Evolutionary conservation across 2,329 filamentous ascomycete genomes (phyloP), one percentile per base, ranked within the genome.

Genomic region (Paracoccidioides lutzii): DNA sequence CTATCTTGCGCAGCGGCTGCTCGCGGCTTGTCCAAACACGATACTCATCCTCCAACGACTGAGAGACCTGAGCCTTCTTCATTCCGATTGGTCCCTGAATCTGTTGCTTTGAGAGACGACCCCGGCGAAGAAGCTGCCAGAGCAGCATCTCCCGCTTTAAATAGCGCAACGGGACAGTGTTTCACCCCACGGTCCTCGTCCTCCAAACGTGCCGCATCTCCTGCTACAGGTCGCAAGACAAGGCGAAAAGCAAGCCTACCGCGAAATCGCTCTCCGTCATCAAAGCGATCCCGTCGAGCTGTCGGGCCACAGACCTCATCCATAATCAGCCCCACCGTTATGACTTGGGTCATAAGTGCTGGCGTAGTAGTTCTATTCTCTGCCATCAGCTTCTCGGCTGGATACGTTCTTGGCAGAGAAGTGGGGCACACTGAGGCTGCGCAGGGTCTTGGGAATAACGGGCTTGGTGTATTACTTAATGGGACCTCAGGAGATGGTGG

Each of bases 1-100:
- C 81, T 98, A 10, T 96, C 91, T n/a, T 95, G 89, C 65, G 91
- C 90, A 0, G 90, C 90, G 3, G 93, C 91, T 0, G 93, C 91
- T 1, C 81, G 93, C 45, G 86, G 87, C 3, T 76, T 93, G 14
- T 82, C 85, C 0, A 95, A 93, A 66, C 64, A 64, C 57, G 73
- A 70, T 49, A 66, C 59, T 42, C 66, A 67, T 49, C 69, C 52
- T 38, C 10, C 55, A 55, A 42, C 58, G 48, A 38, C 64, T 59
- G 40, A 65, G 51, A 63, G 65, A 15, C 56, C 69, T 1, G 58
- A 62, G 58, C 77, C 80, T 10, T 71, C 73, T 7, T 73, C 78
- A 1, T 76, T 84, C 50, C 75, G 81, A 32, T 69, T 85, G 28
- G 77, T 85, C 0, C 77, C 81, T 0, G 80, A 83, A 62, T 81